Evolutionary conservation across 805 yeast genomes (phyloP).

Genomic region (Ogataea nitratoaversa): DNA sequence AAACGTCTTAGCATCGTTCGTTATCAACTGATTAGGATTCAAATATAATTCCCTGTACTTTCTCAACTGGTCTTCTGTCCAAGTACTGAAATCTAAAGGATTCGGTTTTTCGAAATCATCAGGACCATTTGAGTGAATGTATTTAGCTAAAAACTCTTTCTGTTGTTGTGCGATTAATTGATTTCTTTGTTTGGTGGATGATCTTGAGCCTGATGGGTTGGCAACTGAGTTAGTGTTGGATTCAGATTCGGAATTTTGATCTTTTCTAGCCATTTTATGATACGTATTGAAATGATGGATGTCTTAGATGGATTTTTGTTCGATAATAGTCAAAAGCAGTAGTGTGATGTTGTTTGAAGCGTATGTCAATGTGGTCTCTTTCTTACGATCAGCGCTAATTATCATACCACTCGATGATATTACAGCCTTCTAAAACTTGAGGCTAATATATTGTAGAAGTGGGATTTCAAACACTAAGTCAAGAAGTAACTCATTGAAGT

Average conservation of each 20-base stretch:
- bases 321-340: no score
- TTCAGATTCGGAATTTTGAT: constrained; percentile 21
- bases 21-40: constrained; percentile 33
- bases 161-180: constrained; percentile 66
- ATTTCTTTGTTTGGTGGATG: constrained; percentile 55
- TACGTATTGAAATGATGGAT: no score
- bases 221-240: constrained; percentile 5
- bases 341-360: no score
- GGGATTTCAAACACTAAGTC: no score
- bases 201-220: constrained; percentile 27
- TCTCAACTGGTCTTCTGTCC: constrained; percentile 62
- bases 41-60: constrained; percentile 56
- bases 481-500: no score
- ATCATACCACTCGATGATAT: no score
- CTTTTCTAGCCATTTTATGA: constrained; percentile 5
- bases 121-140: constrained; percentile 73
- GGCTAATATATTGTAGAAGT: no score
- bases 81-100: constrained; percentile 65
- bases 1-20: constrained; percentile 59
- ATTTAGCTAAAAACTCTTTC: constrained; percentile 61
- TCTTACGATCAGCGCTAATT: no score
- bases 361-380: no score
- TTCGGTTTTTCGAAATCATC: constrained; percentile 45
- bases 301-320: no score
- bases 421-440: no score